A percentile compares a stretch with the other conserved stretches of the same genome.
Evolutionary conservation across 148 eudicot species (phyloP).

Genomic region (Rhododendron ovatum): DNA sequence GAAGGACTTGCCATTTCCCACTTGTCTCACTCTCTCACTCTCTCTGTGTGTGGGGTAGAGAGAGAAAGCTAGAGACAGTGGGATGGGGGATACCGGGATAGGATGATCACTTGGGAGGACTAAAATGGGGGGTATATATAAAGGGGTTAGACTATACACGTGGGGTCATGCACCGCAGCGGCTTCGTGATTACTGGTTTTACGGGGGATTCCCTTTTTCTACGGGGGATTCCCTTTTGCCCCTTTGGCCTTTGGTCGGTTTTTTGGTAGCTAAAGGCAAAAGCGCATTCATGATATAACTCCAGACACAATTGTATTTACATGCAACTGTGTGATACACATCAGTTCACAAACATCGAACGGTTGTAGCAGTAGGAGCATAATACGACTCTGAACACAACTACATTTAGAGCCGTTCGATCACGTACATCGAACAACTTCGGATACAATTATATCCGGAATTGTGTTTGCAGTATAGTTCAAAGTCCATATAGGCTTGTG

Average conservation of each 20-base stretch:
- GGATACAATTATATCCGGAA: too few species aligned
- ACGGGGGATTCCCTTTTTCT: slow-evolving; percentile 29
- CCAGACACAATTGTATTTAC: background rate
- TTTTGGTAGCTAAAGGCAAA: background rate
- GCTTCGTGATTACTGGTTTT: slow-evolving; percentile 34
- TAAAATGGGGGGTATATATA: slow-evolving; percentile 29
- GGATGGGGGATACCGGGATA: background rate
- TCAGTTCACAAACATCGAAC: too few species aligned
- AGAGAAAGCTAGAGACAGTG: slow-evolving; percentile 7
- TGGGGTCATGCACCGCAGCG: slow-evolving; percentile 8
- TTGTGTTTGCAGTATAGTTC: too few species aligned
- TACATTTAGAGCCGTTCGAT: too few species aligned
- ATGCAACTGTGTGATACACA: background rate
- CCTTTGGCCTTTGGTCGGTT: slow-evolving; percentile 19
- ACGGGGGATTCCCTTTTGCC: slow-evolving; percentile 20
- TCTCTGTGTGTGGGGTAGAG: slow-evolving; percentile 2
- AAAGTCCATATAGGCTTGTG: too few species aligned
- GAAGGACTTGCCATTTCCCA: slow-evolving; percentile 19
- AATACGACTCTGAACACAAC: background rate
- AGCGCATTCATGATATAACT: background rate
- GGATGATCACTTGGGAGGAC: slow-evolving; percentile 5
- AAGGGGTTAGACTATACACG: slow-evolving; percentile 27
- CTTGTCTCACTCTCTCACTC: slow-evolving; percentile 3
- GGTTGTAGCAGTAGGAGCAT: background rate
- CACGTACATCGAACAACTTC: too few species aligned